Percentiles rank a stretch among this genome's conserved stretches.
Conservation (phyloP, 768 basidiomycete species). For the Suillus sp. region DNA sequence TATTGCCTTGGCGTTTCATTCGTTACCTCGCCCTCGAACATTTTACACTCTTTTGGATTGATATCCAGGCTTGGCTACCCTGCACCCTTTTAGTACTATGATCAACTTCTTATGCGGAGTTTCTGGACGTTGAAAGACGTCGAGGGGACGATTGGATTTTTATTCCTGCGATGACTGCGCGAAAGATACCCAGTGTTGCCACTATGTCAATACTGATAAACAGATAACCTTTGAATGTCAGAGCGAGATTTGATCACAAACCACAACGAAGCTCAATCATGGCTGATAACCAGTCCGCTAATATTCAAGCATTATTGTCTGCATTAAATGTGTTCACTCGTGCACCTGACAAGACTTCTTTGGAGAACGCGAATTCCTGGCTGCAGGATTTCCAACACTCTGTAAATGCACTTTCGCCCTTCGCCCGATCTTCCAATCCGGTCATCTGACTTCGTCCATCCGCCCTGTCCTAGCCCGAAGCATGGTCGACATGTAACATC, state of each 20-base stretch:
- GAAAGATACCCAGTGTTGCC: constrained; percentile 40
- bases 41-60: constrained; percentile 60
- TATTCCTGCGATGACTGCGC: constrained; percentile 18
- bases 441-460: constrained; percentile 67
- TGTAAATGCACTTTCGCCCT: constrained; percentile 84
- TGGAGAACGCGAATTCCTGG: constrained; percentile 91
- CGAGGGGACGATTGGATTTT: constrained; percentile 29
- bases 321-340: constrained; percentile 79
- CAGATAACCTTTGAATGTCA: constrained; percentile 24
- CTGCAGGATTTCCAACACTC: constrained; percentile 99
- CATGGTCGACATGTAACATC: constrained; percentile 94
- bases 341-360: constrained; percentile 79
- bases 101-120: constrained; percentile 41
- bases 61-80: constrained; percentile 52
- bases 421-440: constrained; percentile 54
- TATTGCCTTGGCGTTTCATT: constrained; percentile 39
- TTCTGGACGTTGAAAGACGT: constrained; percentile 24
- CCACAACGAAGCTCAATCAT: constrained; percentile 36
- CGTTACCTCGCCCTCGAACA: constrained; percentile 42
- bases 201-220: constrained; percentile 36
- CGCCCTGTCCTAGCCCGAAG: constrained; percentile 82
- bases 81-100: constrained; percentile 49
- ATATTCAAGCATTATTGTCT: constrained; percentile 70
- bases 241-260: constrained; percentile 9
- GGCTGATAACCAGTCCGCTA: constrained; percentile 40